Conservation (phyloP, 192 early-diverging fungal genomes). For the Chytriomyces sp. region DNA sequence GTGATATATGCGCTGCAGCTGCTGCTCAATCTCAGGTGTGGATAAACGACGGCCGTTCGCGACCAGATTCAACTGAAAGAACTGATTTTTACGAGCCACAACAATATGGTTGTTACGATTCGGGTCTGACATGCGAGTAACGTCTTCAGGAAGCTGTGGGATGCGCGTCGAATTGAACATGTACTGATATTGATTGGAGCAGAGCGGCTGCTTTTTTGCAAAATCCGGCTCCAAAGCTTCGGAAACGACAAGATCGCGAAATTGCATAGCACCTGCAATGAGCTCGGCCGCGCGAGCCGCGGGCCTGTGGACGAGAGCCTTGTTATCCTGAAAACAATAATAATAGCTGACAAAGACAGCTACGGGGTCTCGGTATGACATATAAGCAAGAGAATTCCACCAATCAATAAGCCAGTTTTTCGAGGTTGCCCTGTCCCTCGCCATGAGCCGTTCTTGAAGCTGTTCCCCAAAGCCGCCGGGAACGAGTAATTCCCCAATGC, state of each 20-base stretch:
- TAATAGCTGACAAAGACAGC: constrained; percentile 44
- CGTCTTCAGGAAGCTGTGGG: constrained; percentile 81
- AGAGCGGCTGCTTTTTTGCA: constrained; percentile 74
- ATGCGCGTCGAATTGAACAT: constrained; percentile 97
- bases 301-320: constrained; percentile 65
- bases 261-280: constrained; percentile 82
- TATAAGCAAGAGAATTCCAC: constrained; percentile 86
- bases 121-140: constrained; percentile 70
- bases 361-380: constrained; percentile 91
- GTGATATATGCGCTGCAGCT: constrained; percentile 70
- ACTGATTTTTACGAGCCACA: constrained; percentile 87
- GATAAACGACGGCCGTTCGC: constrained; percentile 69
- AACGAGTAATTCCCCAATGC: constrained; percentile 74
- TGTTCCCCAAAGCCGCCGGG: constrained; percentile 75
- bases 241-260: constrained; percentile 75
- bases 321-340: constrained; percentile 80
- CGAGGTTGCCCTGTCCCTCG: constrained; percentile 69
- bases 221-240: constrained; percentile 81
- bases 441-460: constrained; percentile 80
- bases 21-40: constrained; percentile 77
- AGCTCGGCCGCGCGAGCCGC: constrained; percentile 87
- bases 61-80: constrained; percentile 63
- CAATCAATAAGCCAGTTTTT: constrained; percentile 94
- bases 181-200: constrained; percentile 82
- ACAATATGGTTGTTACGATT: constrained; percentile 75